Conservation (phyloP, 345 rosid genomes). For the Eucalyptus regnans region DNA sequence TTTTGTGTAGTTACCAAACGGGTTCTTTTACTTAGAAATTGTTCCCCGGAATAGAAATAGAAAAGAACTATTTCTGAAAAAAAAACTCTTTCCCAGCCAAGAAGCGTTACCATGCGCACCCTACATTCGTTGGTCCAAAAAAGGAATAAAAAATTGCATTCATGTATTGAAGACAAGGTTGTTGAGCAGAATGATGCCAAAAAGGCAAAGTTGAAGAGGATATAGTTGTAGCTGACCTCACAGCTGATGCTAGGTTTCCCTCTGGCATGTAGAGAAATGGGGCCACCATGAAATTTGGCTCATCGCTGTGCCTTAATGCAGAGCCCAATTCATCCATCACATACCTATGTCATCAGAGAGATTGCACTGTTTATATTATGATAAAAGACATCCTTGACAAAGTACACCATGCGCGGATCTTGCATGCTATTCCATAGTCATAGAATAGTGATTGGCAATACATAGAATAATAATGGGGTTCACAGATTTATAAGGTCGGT, state of each 20-base stretch:
- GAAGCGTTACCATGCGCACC: too few species aligned
- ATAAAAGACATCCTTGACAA: neutral
- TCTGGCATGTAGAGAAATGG: conserved; percentile 93
- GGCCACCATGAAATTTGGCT: conserved; percentile 79
- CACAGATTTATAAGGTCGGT: neutral
- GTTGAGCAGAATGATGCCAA: neutral
- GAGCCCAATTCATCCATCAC: conserved; percentile 98
- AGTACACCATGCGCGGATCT: neutral
- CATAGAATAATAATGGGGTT: neutral
- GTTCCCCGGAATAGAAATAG: too few species aligned
- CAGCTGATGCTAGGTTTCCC: conserved; percentile 72
- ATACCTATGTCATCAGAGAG: conserved; percentile 39
- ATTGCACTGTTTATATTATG: neutral
- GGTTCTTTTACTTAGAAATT: too few species aligned
- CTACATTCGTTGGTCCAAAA: neutral
- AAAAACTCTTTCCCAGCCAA: too few species aligned
- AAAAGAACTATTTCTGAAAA: too few species aligned
- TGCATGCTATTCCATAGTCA: neutral
- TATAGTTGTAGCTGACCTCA: conserved; percentile 36
- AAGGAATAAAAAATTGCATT: neutral
- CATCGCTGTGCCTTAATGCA: conserved; percentile 78
- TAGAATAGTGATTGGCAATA: neutral
- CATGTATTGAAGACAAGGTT: neutral
- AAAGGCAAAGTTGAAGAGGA: neutral
- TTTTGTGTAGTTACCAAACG: too few species aligned